phyloP scores from a whole-genome alignment of 192 early-diverging fungal species.

The Physocladia obscura region DNA sequence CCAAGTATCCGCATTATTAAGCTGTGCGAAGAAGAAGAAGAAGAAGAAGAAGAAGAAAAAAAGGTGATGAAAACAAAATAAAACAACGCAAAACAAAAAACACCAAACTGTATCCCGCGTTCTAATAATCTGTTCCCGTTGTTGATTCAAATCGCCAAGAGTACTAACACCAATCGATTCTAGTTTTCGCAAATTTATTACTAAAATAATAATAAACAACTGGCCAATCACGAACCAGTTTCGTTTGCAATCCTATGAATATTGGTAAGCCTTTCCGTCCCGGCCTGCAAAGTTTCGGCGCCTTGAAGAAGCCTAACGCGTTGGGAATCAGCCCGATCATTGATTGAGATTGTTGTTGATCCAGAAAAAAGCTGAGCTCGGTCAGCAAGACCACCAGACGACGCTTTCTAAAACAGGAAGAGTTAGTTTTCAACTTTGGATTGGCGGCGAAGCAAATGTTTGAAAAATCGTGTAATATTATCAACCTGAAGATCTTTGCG shows the following conservation, averaged over 20 bases:
- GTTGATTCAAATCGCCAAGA: slow-evolving; percentile 75
- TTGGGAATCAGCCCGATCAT: slow-evolving; percentile 63
- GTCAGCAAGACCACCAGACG: not conserved
- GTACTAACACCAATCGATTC: slow-evolving; percentile 84
- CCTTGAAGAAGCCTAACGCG: slow-evolving; percentile 73
- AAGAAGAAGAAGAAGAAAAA: not conserved
- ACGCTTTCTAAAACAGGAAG: not conserved
- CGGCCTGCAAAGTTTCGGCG: slow-evolving; percentile 78
- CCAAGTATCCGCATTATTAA: slow-evolving; percentile 54
- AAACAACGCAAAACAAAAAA: not conserved
- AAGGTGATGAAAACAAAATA: not conserved
- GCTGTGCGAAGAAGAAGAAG: slow-evolving; percentile 4
- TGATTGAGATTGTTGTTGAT: slow-evolving; percentile 35
- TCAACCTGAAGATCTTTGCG: slow-evolving; percentile 17
- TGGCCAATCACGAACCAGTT: slow-evolving; percentile 57
- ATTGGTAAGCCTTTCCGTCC: slow-evolving; percentile 76
- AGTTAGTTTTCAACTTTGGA: too few relatives aligned
- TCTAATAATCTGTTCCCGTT: slow-evolving; percentile 86
- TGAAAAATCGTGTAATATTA: too few relatives aligned
- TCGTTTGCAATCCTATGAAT: slow-evolving; percentile 88
- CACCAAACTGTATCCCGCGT: slow-evolving; percentile 76
- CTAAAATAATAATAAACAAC: too few relatives aligned
- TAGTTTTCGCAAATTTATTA: too few relatives aligned
- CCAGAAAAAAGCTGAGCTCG: slow-evolving; percentile 45
- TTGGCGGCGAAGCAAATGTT: too few relatives aligned